Evolutionary conservation across 148 eudicot genomes (phyloP), one percentile per base, ranked within the genome.

Genomic region (Nyssa sinensis): DNA sequence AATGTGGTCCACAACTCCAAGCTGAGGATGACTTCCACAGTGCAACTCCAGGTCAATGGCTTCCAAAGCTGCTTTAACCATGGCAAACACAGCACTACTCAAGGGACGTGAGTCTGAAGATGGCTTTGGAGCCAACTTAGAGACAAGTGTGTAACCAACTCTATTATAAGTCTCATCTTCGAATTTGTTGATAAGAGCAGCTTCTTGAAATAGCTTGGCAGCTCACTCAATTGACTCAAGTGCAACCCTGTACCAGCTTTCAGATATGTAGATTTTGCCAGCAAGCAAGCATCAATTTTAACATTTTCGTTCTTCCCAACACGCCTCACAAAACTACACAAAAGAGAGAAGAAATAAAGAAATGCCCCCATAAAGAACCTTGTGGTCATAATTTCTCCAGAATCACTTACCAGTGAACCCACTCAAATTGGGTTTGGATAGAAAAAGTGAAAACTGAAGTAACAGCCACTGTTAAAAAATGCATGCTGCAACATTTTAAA

Each of bases 241-340:
- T 19, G 94, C 94, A 61, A 66, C 81, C 85, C 66, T 94, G 81
- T 92, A 92, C 74, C 90, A 82, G 84, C 96, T 92, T 77, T 92
- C 98, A 33, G 98, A 94, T 77, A 92, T 88, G 83, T 92, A 92
- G 17, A 94, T 76, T 75, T 94, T 94, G 84, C 96, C n/a, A 90
- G 66, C 98, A 94, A 71, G 83, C 96, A 39, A 94, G 82, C 83
- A 81, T 85, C 73, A 67, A 64, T 70, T 89, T 92, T 58, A 83
- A 68, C 97, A 90, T 92, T 78, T 86, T 80, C 33, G 34, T 75
- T 63, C 31, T 65, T 57, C 65, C 68, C 44, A 61, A 60, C 49
- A n/a, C n/a, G 11, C 69, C 63, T 74, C 78, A 71, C 77, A 70
- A n/a, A 74, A 66, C 88, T 86, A 82, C 79, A 79, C 35, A 51